Conservation (phyloP, 371 early-diverging fungal species). For the Chytridium lagenaria region DNA sequence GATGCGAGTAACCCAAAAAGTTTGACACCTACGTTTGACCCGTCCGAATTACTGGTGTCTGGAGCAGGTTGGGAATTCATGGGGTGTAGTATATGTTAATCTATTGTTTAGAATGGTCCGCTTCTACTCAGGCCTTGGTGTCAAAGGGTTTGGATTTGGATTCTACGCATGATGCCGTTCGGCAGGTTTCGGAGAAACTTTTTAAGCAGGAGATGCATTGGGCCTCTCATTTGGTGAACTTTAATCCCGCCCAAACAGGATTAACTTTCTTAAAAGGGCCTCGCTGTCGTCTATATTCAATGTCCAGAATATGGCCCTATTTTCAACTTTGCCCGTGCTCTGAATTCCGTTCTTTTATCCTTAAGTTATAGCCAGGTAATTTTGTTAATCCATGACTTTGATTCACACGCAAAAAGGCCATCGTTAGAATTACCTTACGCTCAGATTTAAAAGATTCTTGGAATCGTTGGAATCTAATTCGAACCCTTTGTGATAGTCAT, state of each 20-base stretch:
- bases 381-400: constrained; percentile 2
- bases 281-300: constrained; percentile 65
- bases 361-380: constrained; percentile 36
- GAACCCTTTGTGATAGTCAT: constrained; percentile 63
- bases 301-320: constrained; percentile 44
- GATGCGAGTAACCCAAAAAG: neutral
- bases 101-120: constrained; percentile 20
- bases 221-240: constrained; percentile 67
- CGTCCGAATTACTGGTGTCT: neutral
- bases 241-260: neutral
- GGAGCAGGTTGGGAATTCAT: neutral
- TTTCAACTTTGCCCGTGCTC: constrained; percentile 64
- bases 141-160: constrained; percentile 71
- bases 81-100: neutral
- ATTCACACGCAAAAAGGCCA: neutral
- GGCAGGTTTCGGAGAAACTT: constrained; percentile 67
- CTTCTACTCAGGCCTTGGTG: constrained; percentile 60
- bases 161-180: constrained; percentile 54
- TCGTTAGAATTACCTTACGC: constrained; percentile 31
- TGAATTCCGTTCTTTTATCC: constrained; percentile 53
- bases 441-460: constrained; percentile 49
- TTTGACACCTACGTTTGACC: neutral
- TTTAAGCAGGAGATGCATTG: constrained; percentile 75
- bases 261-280: constrained; percentile 28
- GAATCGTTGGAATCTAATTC: constrained; percentile 68